Conservation (phyloP, 257 asterid genomes). For the Plantago major region DNA sequence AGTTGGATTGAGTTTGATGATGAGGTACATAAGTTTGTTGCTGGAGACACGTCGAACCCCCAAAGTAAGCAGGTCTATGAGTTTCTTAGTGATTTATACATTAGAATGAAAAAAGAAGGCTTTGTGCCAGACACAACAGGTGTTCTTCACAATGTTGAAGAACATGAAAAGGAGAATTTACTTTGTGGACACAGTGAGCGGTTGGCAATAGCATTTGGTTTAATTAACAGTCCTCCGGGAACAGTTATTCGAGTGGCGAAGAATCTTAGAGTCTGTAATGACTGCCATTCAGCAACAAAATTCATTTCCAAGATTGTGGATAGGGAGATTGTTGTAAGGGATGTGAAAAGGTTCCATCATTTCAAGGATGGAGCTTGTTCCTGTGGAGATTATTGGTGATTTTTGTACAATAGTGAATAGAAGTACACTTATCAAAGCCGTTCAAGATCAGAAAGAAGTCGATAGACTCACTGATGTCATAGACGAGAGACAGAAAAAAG, state of each 20-base stretch:
- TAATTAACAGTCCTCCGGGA: conserved; percentile 66
- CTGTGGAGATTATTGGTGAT: conserved; percentile 93
- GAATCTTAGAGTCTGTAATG: conserved; percentile 84
- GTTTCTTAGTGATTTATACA: conserved; percentile 39
- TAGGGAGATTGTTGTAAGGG: conserved; percentile 84
- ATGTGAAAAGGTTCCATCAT: conserved; percentile 80
- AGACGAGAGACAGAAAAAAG: too few relatives aligned
- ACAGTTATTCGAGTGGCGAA: conserved; percentile 65
- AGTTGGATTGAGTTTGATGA: conserved; percentile 74
- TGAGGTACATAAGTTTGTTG: conserved; percentile 69
- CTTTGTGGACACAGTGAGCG: conserved; percentile 88
- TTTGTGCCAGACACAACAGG: conserved; percentile 80
- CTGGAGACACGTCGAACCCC: conserved; percentile 66
- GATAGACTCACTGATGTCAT: too few relatives aligned
- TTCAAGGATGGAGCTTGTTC: conserved; percentile 78
- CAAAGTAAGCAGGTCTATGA: conserved; percentile 53
- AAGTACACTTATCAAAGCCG: too few relatives aligned
- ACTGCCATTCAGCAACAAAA: conserved; percentile 80
- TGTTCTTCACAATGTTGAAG: conserved; percentile 80
- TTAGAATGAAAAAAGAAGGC: conserved; percentile 65
- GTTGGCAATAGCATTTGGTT: conserved; percentile 80
- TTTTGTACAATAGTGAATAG: not conserved
- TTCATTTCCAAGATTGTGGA: conserved; percentile 57
- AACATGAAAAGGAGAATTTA: conserved; percentile 65
- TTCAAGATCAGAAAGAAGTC: too few relatives aligned